Base-by-base conservation (phyloP, 2,329 filamentous ascomycete species). In the Diaporthe humulicola region DNA sequence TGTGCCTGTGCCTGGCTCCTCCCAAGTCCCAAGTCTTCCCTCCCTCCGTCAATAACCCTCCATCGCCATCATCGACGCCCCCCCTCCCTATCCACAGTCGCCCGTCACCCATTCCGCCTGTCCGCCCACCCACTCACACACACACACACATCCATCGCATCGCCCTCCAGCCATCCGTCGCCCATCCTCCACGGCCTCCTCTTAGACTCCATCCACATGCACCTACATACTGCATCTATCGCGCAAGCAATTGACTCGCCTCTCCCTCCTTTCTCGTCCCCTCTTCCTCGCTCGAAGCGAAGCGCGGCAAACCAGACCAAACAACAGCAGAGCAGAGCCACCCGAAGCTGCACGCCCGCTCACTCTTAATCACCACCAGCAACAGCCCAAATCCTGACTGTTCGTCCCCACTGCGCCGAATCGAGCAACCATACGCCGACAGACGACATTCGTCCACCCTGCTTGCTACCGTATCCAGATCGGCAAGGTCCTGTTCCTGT, bases 401-500 rank as follows among this genome's bases (percentile, higher is more conserved):
- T 67, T 67, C 42, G 61, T 67, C 61, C n/a, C 64, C 64, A 67
- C 64, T 67, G 64, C 64, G 64, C 64, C 45, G 50, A 67, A 72
- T 72, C 57, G 25, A 72, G 54, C 70, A 72, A 72, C 56, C 70
- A 30, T 33, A 70, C 48, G 67, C 50, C 67, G 48, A 57, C 50
- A 70, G 40, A 57, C 74, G 54, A 72, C 56, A 70, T 33, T 57
- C 61, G 74, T 56, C 72, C 72, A 66, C 64, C 74, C 70, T 75
- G 74, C 45, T 42, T 64, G 74, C 74, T 75, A 66, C 71, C 64
- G 74, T 73, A 56, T 69, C 60, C 64, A 67, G 64, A 70, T 60
- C 61, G 64, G 71, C 48, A 72, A 60, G 28, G 69, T 61, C 74
- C 74, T 74, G 74, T 74, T 72, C 74, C 38, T 66, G 71, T 74